phyloP scores from a whole-genome alignment of 495 filamentous ascomycete species.

The Neurospora discreta region DNA sequence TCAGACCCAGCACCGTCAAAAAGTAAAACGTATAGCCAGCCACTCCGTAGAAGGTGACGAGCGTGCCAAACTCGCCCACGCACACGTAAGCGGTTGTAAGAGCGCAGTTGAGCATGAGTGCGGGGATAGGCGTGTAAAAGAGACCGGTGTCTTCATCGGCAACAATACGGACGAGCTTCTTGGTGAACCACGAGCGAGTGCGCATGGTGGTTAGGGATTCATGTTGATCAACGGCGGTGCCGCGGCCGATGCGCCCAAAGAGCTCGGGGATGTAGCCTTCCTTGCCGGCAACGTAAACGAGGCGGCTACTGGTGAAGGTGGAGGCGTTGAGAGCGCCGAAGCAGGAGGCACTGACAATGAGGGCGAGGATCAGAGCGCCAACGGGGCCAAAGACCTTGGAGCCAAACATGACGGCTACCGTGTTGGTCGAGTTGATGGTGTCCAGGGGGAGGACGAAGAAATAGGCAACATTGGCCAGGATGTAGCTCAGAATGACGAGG shows the following conservation, averaged over 20 bases:
- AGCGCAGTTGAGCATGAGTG: conserved; percentile 66
- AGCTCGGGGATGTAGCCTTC: conserved; percentile 85
- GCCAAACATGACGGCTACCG: conserved; percentile 89
- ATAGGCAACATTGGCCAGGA: conserved; percentile 85
- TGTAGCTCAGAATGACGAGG: conserved; percentile 78
- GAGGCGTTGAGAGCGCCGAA: conserved; percentile 89
- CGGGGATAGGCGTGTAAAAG: conserved; percentile 82
- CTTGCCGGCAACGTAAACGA: conserved; percentile 89
- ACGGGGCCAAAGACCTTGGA: conserved; percentile 75
- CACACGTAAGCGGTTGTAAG: conserved; percentile 67
- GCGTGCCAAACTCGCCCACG: conserved; percentile 81
- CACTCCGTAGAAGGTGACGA: conserved; percentile 94
- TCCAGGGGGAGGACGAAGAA: conserved; percentile 84
- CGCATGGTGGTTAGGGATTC: conserved; percentile 33
- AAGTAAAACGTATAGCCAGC: conserved; percentile 97
- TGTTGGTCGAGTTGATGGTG: conserved; percentile 74
- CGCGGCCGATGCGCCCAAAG: conserved; percentile 72
- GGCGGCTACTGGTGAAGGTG: conserved; percentile 84
- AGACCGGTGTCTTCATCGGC: conserved; percentile 52
- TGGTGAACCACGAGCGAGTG: conserved; percentile 47
- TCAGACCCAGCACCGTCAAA: conserved; percentile 83
- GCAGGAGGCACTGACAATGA: conserved; percentile 79
- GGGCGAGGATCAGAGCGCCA: conserved; percentile 74
- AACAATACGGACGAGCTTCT: conserved; percentile 43
- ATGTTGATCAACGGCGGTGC: conserved; percentile 28